Conservation (phyloP, 176 grass and related monocot genomes). For the Oryza brachyantha region DNA sequence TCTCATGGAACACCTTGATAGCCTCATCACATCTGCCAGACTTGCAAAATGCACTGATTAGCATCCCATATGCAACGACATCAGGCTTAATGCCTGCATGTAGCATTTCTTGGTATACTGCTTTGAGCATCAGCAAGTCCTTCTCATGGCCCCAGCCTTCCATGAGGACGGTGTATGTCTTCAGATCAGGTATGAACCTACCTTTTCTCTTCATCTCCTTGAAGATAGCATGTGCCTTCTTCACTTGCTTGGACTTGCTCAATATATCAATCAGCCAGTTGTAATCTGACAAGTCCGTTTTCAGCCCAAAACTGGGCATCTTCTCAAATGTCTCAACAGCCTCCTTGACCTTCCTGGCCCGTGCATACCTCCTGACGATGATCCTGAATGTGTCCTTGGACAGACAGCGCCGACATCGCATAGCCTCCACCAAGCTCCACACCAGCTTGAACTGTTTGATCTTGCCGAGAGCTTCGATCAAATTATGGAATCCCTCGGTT, state of each 20-base stretch:
- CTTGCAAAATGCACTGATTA: slow-evolving; percentile 70
- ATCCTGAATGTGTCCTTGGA: slow-evolving; percentile 63
- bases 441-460: slow-evolving; percentile 68
- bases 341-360: slow-evolving; percentile 51
- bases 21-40: slow-evolving; percentile 60
- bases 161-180: slow-evolving; percentile 49
- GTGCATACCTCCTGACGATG: slow-evolving; percentile 55
- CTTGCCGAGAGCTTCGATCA: slow-evolving; percentile 78
- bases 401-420: slow-evolving; percentile 43
- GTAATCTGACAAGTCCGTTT: slow-evolving; percentile 52
- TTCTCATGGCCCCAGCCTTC: slow-evolving; percentile 45
- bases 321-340: slow-evolving; percentile 65
- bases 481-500: slow-evolving; percentile 51
- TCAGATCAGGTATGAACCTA: slow-evolving; percentile 52
- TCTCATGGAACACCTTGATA: slow-evolving; percentile 59
- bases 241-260: slow-evolving; percentile 64
- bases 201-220: slow-evolving; percentile 61
- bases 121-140: slow-evolving; percentile 41
- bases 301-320: slow-evolving; percentile 50
- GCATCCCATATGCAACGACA: slow-evolving; percentile 50
- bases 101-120: slow-evolving; percentile 59
- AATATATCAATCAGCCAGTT: slow-evolving; percentile 61
- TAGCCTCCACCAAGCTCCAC: slow-evolving; percentile 64
- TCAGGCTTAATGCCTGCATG: slow-evolving; percentile 56
- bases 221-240: slow-evolving; percentile 55